Percentiles rank a stretch among this genome's conserved stretches.
phyloP scores from a whole-genome alignment of 768 basidiomycete genomes.

The Leccinum obscurum region DNA sequence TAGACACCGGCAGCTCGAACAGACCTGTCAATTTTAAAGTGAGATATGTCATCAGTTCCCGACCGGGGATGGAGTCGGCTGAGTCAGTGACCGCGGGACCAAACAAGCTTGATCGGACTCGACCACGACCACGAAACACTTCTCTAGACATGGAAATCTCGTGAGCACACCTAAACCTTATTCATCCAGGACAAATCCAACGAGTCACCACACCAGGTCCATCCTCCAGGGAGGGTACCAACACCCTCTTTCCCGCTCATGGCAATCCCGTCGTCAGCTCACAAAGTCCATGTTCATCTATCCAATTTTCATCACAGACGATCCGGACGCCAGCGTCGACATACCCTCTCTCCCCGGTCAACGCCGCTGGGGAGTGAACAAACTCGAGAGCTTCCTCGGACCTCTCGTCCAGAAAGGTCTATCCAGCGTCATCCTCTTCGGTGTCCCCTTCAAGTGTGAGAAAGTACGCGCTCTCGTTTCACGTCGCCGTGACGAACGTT shows the following conservation, averaged over 20 bases:
- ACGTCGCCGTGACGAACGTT: background rate
- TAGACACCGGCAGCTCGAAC: background rate
- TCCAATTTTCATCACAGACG: constrained; percentile 97
- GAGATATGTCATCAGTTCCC: background rate
- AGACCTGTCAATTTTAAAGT: background rate
- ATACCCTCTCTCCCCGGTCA: constrained; percentile 84
- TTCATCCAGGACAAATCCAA: constrained; percentile 5
- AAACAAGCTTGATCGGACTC: background rate
- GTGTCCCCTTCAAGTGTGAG: constrained; percentile 76
- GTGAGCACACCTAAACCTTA: constrained; percentile 31
- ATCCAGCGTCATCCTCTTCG: constrained; percentile 90
- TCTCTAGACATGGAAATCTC: constrained; percentile 43
- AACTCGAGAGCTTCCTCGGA: constrained; percentile 80
- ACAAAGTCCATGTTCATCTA: constrained; percentile 98
- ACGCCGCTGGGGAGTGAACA: constrained; percentile 93
- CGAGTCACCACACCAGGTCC: constrained; percentile 44
- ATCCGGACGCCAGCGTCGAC: constrained; percentile 77
- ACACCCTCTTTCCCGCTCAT: constrained; percentile 84
- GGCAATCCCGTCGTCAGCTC: constrained; percentile 79
- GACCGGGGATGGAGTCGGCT: background rate
- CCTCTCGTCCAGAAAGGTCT: constrained; percentile 91
- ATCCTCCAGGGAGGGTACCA: constrained; percentile 92
- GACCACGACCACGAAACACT: background rate
- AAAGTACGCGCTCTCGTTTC: constrained; percentile 54
- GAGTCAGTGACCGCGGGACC: background rate